Evolutionary conservation across 345 rosid species (phyloP).

Genomic region (Firmiana major): DNA sequence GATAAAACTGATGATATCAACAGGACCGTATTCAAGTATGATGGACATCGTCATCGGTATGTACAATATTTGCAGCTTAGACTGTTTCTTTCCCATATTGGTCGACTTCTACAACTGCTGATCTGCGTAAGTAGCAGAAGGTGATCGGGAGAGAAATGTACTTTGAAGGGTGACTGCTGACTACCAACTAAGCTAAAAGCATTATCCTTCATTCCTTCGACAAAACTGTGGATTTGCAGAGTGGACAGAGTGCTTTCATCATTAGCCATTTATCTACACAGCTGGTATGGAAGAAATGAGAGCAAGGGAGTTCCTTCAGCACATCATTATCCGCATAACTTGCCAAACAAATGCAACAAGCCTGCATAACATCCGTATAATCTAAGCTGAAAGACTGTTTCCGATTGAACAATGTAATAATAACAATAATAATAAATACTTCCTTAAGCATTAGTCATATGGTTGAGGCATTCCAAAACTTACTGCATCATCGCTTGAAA

Average conservation of each 20-base stretch:
- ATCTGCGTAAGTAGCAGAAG: not conserved
- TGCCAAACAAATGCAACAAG: conserved; percentile 31
- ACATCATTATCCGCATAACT: conserved; percentile 20
- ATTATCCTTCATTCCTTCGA: not conserved
- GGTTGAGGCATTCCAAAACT: not conserved
- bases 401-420: not conserved
- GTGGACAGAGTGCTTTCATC: conserved; percentile 30
- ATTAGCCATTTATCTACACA: conserved; percentile 32
- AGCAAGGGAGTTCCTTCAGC: conserved; percentile 32
- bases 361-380: conserved; percentile 5
- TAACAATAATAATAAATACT: too few species aligned
- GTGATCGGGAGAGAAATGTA: not conserved
- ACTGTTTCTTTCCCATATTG: not conserved
- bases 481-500: conserved; percentile 26
- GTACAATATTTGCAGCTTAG: conserved; percentile 5
- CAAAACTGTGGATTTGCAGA: conserved; percentile 21
- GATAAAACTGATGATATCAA: not conserved
- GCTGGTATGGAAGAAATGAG: conserved; percentile 23
- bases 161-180: not conserved
- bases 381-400: not conserved
- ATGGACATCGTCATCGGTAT: not conserved
- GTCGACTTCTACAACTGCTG: not conserved
- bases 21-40: not conserved
- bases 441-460: not conserved
- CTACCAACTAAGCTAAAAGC: too few species aligned